phyloP scores from a whole-genome alignment of 1,284 basidiomycete genomes.

The Ceratobasidium sp. region DNA sequence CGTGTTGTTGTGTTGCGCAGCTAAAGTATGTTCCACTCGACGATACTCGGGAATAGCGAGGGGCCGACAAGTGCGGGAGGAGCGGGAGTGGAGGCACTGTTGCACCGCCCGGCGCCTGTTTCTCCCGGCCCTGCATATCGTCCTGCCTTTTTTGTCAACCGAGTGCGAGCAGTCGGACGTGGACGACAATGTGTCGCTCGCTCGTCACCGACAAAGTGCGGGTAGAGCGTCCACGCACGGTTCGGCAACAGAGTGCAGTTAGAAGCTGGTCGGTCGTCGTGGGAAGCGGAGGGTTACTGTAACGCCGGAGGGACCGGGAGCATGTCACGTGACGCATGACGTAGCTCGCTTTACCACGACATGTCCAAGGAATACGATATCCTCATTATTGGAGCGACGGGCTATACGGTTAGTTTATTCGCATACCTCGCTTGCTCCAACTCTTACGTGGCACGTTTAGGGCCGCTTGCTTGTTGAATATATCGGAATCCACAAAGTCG shows the following conservation, averaged over 20 bases:
- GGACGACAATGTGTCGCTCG: too few relatives aligned
- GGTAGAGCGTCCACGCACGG: too few relatives aligned
- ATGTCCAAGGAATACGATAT: slow-evolving; percentile 35
- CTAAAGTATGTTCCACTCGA: background rate
- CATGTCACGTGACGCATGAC: slow-evolving; percentile 15
- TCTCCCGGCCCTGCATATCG: too few relatives aligned
- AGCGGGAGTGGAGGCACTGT: background rate
- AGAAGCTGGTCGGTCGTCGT: too few relatives aligned
- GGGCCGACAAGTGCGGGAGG: background rate
- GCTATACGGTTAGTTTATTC: slow-evolving; percentile 42
- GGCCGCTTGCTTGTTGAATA: slow-evolving; percentile 47
- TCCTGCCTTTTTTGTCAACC: too few relatives aligned
- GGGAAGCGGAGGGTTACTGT: too few relatives aligned
- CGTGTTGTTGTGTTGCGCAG: background rate
- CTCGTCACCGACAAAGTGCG: too few relatives aligned
- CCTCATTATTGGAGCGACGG: slow-evolving; percentile 48
- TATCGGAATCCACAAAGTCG: slow-evolving; percentile 34
- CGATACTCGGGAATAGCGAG: background rate
- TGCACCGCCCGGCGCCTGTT: background rate
- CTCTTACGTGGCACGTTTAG: background rate
- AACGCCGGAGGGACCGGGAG: background rate
- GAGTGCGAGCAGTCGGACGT: too few relatives aligned
- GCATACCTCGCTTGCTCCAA: background rate
- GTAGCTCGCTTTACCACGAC: background rate
- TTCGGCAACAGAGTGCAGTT: too few relatives aligned